Evolutionary conservation across 352 stramenopile species (phyloP), one percentile per base, ranked within the genome.

Genomic region (Globisporangium paddicum): DNA sequence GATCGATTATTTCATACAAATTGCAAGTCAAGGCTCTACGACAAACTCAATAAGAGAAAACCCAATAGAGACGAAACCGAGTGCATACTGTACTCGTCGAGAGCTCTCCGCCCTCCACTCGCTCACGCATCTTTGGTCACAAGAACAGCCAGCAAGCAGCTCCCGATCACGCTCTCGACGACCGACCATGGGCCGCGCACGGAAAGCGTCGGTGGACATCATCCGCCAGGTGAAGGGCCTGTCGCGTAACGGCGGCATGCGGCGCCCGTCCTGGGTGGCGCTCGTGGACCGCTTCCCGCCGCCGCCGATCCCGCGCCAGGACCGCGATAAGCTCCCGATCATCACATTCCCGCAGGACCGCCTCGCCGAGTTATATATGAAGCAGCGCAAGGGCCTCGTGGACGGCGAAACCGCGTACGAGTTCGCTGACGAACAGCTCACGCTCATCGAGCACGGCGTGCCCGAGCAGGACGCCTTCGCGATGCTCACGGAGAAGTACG

Each of bases 281-380:
- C 72, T 89, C 41, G 82, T 92, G 35, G 80, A 92, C 60, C 82
- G 84, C 25, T 94, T 79, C 66, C 84, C 84, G 53, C 82, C 84
- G 13, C 84, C 84, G 47, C 77, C 82, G 9, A 69, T 91, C 38
- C 84, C 84, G 11, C 84, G 82, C 37, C 67, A 84, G 45, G 84
- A 94, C 61, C 78, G 79, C 60, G 82, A 92, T 56, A 82, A 83
- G 58, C 45, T 92, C 26, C 84, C 82, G 42, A 66, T 86, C 42
- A 89, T 94, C 69, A 85, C 70, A 69, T 94, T 94, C 69, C 84
- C 84, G 26, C 84, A 94, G 70, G 84, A 94, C 67, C 80, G 84
- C 58, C 72, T 94, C 45, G 84, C 84, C 16, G 80, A 90, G 58
- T 65, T 94, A 32, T 94, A 94, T 68, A 82, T 91, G 72, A 85